Conservation (phyloP, 73 alveolate genomes). For the Symbiodinium natans region DNA sequence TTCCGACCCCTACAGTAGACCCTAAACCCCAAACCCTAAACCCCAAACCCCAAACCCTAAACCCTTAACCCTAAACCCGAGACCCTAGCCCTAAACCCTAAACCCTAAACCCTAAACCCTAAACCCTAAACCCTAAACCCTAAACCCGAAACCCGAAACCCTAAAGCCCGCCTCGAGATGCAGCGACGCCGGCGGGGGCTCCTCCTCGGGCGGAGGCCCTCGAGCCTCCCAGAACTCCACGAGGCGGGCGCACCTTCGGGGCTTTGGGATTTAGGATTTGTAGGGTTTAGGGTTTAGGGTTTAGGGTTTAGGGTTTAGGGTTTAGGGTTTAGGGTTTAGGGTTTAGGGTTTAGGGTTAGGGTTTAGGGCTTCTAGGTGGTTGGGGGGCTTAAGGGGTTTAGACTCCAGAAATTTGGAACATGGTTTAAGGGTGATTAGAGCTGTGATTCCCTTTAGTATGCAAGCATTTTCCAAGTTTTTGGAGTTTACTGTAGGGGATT, state of each 20-base stretch:
- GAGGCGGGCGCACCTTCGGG: background rate
- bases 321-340: background rate
- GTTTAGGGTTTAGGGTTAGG: background rate
- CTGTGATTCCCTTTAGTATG: too few species aligned
- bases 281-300: background rate
- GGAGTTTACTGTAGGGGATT: too few species aligned
- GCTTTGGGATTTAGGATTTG: background rate
- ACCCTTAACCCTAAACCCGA: background rate
- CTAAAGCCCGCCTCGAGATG: background rate
- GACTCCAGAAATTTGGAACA: too few species aligned
- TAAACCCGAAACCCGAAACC: background rate
- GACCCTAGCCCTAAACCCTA: background rate
- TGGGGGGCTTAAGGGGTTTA: too few species aligned
- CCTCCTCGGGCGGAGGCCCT: background rate
- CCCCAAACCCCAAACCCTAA: background rate
- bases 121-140: background rate
- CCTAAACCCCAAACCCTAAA: background rate
- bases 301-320: background rate
- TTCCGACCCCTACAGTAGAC: too few species aligned
- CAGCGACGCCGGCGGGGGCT: slow-evolving; percentile 27
- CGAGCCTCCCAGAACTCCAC: slow-evolving; percentile 63
- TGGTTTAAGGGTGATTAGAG: too few species aligned
- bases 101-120: background rate
- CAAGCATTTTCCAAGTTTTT: too few species aligned
- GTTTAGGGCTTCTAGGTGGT: too few species aligned